Conservation (phyloP, 768 basidiomycete species). For the Russula virescens region DNA sequence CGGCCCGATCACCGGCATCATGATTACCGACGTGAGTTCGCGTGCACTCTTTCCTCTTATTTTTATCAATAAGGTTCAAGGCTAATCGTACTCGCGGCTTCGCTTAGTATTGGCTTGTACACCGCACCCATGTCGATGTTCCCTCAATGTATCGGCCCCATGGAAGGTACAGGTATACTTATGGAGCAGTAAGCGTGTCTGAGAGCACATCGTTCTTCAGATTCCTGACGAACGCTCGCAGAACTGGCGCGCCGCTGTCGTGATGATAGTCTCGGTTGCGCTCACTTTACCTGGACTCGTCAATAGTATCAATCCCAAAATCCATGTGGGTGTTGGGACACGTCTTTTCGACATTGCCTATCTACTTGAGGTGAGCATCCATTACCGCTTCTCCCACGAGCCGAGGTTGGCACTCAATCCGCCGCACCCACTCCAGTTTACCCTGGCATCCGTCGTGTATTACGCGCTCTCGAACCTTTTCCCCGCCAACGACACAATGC, state of each 20-base stretch:
- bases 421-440: slow-evolving; percentile 9
- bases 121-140: slow-evolving; percentile 66
- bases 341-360: slow-evolving; percentile 68
- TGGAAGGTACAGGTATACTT: slow-evolving; percentile 73
- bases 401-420: neutral
- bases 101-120: slow-evolving; percentile 69
- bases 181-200: slow-evolving; percentile 49
- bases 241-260: slow-evolving; percentile 79
- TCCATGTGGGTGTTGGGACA: slow-evolving; percentile 52
- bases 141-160: slow-evolving; percentile 78
- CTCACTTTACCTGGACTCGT: slow-evolving; percentile 76
- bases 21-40: slow-evolving; percentile 49
- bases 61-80: neutral
- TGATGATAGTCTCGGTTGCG: slow-evolving; percentile 60
- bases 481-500: slow-evolving; percentile 22
- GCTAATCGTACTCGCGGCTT: neutral
- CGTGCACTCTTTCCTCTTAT: neutral
- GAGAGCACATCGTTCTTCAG: neutral
- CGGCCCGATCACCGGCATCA: slow-evolving; percentile 77
- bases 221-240: slow-evolving; percentile 27
- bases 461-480: slow-evolving; percentile 18
- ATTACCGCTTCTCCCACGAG: neutral
- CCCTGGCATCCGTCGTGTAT: slow-evolving; percentile 17
- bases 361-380: slow-evolving; percentile 55
- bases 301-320: slow-evolving; percentile 59